Conservation (phyloP, 2,329 filamentous ascomycete species). For the Verticillium nubilum region DNA sequence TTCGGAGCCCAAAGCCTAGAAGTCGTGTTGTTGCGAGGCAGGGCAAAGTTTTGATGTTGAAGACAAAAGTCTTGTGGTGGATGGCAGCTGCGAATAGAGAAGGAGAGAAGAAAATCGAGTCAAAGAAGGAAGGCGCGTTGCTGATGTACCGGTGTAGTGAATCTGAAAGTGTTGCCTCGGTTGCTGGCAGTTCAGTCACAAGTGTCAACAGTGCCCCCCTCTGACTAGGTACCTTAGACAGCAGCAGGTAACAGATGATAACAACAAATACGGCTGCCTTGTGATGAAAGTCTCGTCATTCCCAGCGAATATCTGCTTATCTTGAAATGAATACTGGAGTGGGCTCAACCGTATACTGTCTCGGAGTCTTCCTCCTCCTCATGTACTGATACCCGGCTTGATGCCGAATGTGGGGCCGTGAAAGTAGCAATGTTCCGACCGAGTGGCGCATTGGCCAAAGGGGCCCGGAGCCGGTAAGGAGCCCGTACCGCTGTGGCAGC, state of each 20-base stretch:
- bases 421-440: not conserved
- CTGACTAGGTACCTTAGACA: no score
- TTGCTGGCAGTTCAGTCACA: not conserved
- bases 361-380: no score
- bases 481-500: not conserved
- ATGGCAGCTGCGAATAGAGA: not conserved
- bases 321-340: no score
- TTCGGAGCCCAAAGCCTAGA: not conserved
- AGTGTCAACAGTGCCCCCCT: no score
- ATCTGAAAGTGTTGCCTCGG: not conserved
- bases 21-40: not conserved
- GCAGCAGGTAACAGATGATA: no score
- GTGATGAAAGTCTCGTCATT: no score
- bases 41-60: no score
- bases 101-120: not conserved
- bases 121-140: not conserved
- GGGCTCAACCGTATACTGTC: no score
- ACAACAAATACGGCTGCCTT: no score
- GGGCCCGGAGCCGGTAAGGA: no score
- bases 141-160: not conserved
- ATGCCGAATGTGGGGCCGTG: not conserved
- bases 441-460: not conserved
- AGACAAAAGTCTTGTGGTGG: not conserved
- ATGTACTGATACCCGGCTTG: not conserved
- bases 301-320: no score